Evolutionary conservation across 495 filamentous ascomycete genomes (phyloP).

Genomic region (Podospora anserina): DNA sequence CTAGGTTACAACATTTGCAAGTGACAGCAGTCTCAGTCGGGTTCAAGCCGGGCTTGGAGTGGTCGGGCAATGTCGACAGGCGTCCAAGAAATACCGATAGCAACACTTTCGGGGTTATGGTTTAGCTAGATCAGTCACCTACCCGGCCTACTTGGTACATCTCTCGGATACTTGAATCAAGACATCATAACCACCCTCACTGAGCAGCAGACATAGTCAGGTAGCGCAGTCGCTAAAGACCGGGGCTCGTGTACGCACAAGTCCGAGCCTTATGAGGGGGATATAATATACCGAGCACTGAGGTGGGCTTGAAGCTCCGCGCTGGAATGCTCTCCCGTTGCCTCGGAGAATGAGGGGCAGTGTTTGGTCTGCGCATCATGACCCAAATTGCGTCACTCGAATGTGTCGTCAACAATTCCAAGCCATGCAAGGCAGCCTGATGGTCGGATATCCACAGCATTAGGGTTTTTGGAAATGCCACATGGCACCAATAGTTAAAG

Average conservation of each 20-base stretch:
- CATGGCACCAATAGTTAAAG: constrained; percentile 5
- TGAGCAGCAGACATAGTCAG: background rate
- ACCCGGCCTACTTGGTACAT: no score
- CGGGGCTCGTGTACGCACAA: background rate
- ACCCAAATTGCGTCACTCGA: background rate
- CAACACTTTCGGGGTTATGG: no score
- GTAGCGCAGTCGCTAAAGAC: background rate
- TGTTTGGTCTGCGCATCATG: background rate
- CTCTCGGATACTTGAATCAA: no score
- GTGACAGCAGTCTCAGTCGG: background rate
- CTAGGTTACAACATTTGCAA: background rate
- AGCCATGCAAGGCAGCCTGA: background rate
- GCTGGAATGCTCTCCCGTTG: background rate
- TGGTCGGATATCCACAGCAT: background rate
- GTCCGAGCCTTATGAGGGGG: background rate
- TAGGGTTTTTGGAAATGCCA: background rate
- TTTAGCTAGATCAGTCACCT: no score
- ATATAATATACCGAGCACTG: background rate
- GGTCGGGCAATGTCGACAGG: background rate
- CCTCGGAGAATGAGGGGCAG: background rate
- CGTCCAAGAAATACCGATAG: no score
- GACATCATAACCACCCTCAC: no score
- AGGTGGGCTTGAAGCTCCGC: background rate
- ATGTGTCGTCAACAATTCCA: background rate
- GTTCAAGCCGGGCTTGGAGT: background rate